Conservation (phyloP, 1,284 basidiomycete species). For the Singerocomus rubriflavus region DNA sequence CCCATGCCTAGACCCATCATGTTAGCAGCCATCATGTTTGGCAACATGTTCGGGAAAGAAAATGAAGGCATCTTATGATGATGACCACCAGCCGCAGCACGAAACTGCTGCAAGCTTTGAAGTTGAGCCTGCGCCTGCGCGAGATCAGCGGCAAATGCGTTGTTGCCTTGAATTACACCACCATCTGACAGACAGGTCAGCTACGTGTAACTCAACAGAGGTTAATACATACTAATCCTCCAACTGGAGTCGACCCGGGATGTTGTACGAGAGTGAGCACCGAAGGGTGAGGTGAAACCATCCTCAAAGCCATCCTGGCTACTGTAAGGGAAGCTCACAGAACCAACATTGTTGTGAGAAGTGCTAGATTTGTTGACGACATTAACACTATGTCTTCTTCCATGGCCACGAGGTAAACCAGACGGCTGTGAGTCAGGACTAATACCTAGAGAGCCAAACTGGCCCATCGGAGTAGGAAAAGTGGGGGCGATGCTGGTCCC, state of each 20-base stretch:
- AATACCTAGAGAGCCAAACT: slow-evolving; percentile 62
- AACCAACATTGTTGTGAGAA: slow-evolving; percentile 44
- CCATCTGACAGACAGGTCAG: slow-evolving; percentile 49
- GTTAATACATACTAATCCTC: slow-evolving; percentile 71
- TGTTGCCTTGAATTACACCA: slow-evolving; percentile 65
- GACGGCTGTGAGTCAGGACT: slow-evolving; percentile 64
- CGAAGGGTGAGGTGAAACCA: slow-evolving; percentile 60
- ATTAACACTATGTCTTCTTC: slow-evolving; percentile 92
- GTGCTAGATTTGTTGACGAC: slow-evolving; percentile 70
- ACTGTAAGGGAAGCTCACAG: slow-evolving; percentile 50
- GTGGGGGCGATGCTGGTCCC: slow-evolving; percentile 42
- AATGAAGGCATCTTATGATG: slow-evolving; percentile 98
- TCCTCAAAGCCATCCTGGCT: slow-evolving; percentile 72
- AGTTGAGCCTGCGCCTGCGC: slow-evolving; percentile 96
- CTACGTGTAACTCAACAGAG: not conserved
- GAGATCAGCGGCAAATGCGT: slow-evolving; percentile 73
- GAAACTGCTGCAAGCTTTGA: slow-evolving; percentile 95
- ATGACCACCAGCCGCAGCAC: slow-evolving; percentile 90
- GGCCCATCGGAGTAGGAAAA: slow-evolving; percentile 61
- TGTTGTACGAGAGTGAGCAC: slow-evolving; percentile 73
- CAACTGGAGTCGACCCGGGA: slow-evolving; percentile 81
- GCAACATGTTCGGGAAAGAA: slow-evolving; percentile 95
- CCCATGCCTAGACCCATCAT: slow-evolving; percentile 88
- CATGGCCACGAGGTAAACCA: slow-evolving; percentile 78
- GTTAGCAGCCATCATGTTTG: slow-evolving; percentile 92